phyloP scores from a whole-genome alignment of 768 basidiomycete species.

The Phaeotremella skinneri region DNA sequence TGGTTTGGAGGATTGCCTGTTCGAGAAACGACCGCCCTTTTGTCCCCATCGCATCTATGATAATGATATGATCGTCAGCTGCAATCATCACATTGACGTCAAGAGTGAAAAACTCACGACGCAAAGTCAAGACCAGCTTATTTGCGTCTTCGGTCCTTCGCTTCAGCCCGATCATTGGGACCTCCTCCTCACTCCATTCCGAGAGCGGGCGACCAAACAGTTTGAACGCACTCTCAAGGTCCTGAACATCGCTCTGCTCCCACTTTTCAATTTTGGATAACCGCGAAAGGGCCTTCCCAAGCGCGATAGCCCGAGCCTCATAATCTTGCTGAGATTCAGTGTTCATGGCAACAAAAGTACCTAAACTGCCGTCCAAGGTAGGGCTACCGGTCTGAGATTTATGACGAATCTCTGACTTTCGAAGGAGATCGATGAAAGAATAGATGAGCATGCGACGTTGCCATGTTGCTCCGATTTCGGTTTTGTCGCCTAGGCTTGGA shows the following conservation, averaged over 20 bases:
- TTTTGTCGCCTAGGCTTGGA: not conserved
- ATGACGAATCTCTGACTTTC: too few relatives aligned
- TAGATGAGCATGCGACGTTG: not conserved
- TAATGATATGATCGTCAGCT: not conserved
- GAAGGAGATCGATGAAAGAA: not conserved
- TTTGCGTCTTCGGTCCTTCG: not conserved
- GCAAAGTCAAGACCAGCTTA: not conserved
- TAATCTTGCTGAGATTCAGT: too few relatives aligned
- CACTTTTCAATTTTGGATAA: not conserved
- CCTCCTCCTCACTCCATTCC: not conserved
- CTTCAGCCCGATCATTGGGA: not conserved
- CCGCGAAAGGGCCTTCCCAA: not conserved
- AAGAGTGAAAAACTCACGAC: not conserved
- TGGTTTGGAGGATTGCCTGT: not conserved
- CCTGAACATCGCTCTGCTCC: conserved; percentile 29
- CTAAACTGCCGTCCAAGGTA: too few relatives aligned
- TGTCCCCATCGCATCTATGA: not conserved
- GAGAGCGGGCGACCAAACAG: conserved; percentile 25
- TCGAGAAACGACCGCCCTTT: not conserved
- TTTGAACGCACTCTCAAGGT: conserved; percentile 72
- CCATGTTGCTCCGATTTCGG: not conserved
- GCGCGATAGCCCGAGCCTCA: not conserved
- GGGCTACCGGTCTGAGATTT: too few relatives aligned
- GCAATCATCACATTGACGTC: not conserved
- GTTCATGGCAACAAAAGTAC: too few relatives aligned